These are phyloP conservation scores for Penicillium pulvis DNA, from an alignment of 495 filamentous ascomycete genomes.

Conservation along the genomic window DNA sequence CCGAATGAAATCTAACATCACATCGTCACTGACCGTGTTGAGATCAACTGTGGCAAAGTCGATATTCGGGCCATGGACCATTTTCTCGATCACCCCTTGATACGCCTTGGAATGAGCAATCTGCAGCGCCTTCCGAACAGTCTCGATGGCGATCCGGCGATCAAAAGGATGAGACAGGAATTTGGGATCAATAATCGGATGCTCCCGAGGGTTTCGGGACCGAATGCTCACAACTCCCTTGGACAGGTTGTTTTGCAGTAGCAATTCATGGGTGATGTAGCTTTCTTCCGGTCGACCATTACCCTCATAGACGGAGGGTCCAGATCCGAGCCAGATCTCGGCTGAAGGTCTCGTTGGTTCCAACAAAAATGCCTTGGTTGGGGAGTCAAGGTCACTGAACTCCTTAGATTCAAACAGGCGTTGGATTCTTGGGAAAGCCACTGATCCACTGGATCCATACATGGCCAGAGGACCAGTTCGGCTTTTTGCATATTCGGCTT, in stretches of 20 bases:
- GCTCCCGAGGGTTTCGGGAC: slow-evolving; percentile 1
- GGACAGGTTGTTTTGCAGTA: slow-evolving; percentile 7
- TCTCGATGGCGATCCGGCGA: slow-evolving; percentile 7
- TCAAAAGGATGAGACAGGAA: slow-evolving; percentile 8
- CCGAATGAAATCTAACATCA: slow-evolving; percentile 6
- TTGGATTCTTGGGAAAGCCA: slow-evolving; percentile 2
- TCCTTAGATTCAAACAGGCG: slow-evolving; percentile 2
- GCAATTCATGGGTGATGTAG: slow-evolving; percentile 6
- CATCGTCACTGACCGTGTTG: slow-evolving; percentile 4
- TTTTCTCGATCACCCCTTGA: neutral
- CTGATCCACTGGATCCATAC: slow-evolving; percentile 3
- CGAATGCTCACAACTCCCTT: neutral
- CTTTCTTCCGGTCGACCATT: slow-evolving; percentile 9
- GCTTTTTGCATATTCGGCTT: neutral
- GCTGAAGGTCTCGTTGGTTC: slow-evolving; percentile 7
- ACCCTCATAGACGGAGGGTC: slow-evolving; percentile 3
- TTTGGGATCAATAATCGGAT: neutral
- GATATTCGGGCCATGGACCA: slow-evolving; percentile 6
- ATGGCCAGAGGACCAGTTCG: slow-evolving; percentile 4
- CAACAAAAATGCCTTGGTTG: neutral
- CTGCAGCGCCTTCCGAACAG: slow-evolving; percentile 4
- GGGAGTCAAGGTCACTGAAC: neutral
- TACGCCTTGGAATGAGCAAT: slow-evolving; percentile 5
- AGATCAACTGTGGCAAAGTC: slow-evolving; percentile 3
- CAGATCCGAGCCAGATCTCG: slow-evolving; percentile 8